Evolutionary conservation across 2,329 filamentous ascomycete genomes (phyloP), one percentile per base, ranked within the genome.

Genomic region (Cytospora leucostoma): DNA sequence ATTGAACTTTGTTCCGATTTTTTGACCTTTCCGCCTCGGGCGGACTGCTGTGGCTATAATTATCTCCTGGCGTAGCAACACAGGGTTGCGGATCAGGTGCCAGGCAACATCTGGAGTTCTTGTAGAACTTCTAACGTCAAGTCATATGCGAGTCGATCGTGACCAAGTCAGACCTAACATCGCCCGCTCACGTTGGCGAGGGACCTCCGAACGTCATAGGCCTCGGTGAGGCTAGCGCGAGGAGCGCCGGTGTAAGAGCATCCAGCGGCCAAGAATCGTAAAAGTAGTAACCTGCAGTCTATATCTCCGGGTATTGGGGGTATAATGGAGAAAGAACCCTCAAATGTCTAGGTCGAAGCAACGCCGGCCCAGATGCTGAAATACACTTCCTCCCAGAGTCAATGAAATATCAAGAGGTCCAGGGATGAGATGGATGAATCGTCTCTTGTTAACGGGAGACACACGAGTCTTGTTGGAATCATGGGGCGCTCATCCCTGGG

Each of bases 231-330:
- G 17, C 33, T 37, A 54, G 37, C 50, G 55, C 59, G 51, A 55
- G 38, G 21, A 37, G 33, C 27, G 27, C 13, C 40, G 33, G 59
- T 55, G 19, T 38, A 44, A 61, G 15, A 49, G 37, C 40, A 49
- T 52, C 59, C 44, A 61, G 32, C 44, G 38, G 54, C 49, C 59
- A 55, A 53, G 59, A 11, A 47, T 61, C 19, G 40, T 55, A 52
- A 60, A 34, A 37, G 27, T 27, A 40, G 33, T 57, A 58, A 56
- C 52, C 54, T 61, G 61, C 53, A 54, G 52, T 64, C 64, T 65
- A 65, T 55, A 57, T 61, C 64, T 65, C 55, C 52, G 64, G 63
- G 64, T 65, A 64, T 64, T 61, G 50, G 56, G 63, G 63, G 62
- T 64, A 61, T 63, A 61, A 37, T 47, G 61, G 56, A 55, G 57